Percentiles rank a stretch among this genome's conserved stretches.
Evolutionary conservation across 2,329 filamentous ascomycete species (phyloP).

Genomic region (Zymoseptoria tritici): DNA sequence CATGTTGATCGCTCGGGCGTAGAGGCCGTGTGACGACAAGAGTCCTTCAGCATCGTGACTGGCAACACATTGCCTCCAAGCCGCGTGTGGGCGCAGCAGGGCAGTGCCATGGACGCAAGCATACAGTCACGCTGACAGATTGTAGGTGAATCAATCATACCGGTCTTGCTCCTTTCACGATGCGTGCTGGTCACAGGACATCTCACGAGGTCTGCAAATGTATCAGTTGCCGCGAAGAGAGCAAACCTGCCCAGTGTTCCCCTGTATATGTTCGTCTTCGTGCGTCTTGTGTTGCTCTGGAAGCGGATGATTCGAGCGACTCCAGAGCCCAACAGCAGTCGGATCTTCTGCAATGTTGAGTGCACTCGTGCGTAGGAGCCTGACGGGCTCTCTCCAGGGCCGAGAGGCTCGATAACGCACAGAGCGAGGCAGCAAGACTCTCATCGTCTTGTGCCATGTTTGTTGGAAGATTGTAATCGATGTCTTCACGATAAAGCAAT

Average conservation of each 20-base stretch:
- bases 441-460: not conserved
- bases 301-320: no score
- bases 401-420: not conserved
- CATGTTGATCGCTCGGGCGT: not conserved
- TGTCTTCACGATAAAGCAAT: not conserved
- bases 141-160: not conserved
- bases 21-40: not conserved
- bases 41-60: not conserved
- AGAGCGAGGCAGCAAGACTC: not conserved
- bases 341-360: not conserved
- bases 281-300: no score
- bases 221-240: not conserved
- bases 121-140: not conserved
- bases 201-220: not conserved
- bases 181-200: not conserved
- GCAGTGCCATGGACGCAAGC: not conserved
- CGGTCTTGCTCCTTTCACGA: not conserved
- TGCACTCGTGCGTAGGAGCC: not conserved
- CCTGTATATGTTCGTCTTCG: not conserved
- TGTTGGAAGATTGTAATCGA: not conserved
- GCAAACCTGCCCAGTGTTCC: not conserved
- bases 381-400: no score
- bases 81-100: not conserved
- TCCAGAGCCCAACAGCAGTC: not conserved
- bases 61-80: not conserved